Evolutionary conservation across 345 rosid genomes (phyloP), one percentile per base, ranked within the genome.

Genomic region (Turritis glabra): DNA sequence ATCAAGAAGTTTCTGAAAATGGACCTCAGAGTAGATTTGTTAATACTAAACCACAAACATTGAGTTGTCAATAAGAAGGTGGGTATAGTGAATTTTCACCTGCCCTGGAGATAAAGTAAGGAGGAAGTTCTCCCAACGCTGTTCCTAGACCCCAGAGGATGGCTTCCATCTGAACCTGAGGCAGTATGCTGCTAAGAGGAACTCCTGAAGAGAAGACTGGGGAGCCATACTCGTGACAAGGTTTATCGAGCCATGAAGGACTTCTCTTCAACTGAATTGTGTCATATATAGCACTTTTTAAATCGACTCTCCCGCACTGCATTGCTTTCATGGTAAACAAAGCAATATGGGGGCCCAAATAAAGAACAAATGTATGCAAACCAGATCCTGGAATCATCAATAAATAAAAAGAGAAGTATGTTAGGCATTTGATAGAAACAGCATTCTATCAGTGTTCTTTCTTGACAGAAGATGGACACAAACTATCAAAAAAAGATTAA

Each of bases 111-210:
- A 93, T 93, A 77, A 93, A 93, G 86, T 93, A 93, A 40, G 98
- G 98, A 79, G 97, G 98, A 81, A 93, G 97, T 80, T 93, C 98
- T 67, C 98, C 98, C 38, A 93, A 92, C 7, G 97, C 98, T 77
- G 98, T 93, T 72, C 98, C 98, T 64, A 93, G 6, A 21, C 98
- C 98, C 98, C 98, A 93, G 46, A 93, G 80, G 73, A 93, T 62
- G 58, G 94, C 94, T 74, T 93, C 98, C 44, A 89, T 15, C 76
- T 93, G 98, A 55, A 93, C 80, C 73, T 93, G 90, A n/a, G 96
- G 96, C 84, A 93, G 64, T 79, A 93, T 85, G 85, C 92, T 89
- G 81, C 92, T 76, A 43, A 93, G 87, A 0, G 98, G 98, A 76
- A 93, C 92, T 79, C 90, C 83, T 56, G 76, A 50, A 18, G 76